Conservation (phyloP, 2,329 filamentous ascomycete genomes). For the Neoscytalidium dimidiatum region DNA sequence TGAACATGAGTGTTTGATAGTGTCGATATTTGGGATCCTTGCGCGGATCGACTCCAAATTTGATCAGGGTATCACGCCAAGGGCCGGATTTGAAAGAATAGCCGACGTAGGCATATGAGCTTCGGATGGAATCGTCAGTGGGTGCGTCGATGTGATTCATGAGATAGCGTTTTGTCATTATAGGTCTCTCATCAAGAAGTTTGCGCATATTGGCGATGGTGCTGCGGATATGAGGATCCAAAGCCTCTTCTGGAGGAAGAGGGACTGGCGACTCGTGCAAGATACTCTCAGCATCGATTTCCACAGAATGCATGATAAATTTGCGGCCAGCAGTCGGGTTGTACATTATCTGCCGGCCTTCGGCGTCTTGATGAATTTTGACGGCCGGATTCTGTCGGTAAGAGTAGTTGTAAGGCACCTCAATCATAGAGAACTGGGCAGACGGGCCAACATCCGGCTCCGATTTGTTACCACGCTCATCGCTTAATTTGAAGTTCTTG, state of each 20-base stretch:
- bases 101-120: conserved; percentile 78
- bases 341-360: conserved; percentile 43
- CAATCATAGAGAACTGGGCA: conserved; percentile 73
- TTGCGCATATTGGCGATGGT: conserved; percentile 65
- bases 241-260: conserved; percentile 51
- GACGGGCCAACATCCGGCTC: conserved; percentile 75
- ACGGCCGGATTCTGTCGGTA: conserved; percentile 87
- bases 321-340: conserved; percentile 50
- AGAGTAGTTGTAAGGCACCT: conserved; percentile 70
- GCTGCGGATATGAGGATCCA: conserved; percentile 61
- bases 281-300: conserved; percentile 62
- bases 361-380: conserved; percentile 59
- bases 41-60: conserved; percentile 84
- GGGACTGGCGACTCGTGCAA: conserved; percentile 63
- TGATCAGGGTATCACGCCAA: conserved; percentile 85
- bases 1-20: conserved; percentile 90
- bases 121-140: conserved; percentile 62
- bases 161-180: conserved; percentile 84
- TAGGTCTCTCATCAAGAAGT: conserved; percentile 72
- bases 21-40: conserved; percentile 72
- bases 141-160: conserved; percentile 67
- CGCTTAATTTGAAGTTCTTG: conserved; percentile 60
- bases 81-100: conserved; percentile 93
- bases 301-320: conserved; percentile 60
- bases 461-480: conserved; percentile 53